Conservation (phyloP, 164 flowering plant species). For the Saururus chinensis region DNA sequence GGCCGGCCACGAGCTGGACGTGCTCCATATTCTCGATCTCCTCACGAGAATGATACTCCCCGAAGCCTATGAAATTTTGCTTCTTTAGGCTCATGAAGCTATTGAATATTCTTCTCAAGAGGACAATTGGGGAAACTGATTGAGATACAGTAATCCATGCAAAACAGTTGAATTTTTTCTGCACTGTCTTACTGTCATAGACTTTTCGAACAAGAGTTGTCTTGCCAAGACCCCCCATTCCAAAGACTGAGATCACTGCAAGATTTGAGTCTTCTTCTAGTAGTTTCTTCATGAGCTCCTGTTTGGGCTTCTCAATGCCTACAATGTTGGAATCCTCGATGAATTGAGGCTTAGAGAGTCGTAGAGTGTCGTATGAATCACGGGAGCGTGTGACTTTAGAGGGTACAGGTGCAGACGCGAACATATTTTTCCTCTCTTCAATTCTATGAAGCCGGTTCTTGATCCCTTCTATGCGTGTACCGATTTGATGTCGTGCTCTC, state of each 20-base stretch:
- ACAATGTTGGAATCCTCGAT: background rate
- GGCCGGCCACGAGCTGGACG: background rate
- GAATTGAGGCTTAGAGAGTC: background rate
- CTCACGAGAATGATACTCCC: no score
- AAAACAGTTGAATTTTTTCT: background rate
- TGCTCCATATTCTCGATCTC: background rate
- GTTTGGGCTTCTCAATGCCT: background rate
- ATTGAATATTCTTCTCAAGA: background rate
- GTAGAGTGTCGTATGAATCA: background rate
- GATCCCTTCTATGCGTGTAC: background rate
- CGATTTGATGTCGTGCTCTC: background rate
- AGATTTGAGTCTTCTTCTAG: background rate
- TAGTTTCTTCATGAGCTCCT: background rate
- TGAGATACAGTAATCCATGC: background rate
- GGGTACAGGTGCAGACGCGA: background rate
- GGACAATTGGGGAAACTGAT: background rate
- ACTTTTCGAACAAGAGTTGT: background rate
- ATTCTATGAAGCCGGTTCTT: background rate
- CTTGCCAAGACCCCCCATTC: background rate
- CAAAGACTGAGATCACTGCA: background rate
- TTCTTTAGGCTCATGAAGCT: background rate
- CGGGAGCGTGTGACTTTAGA: background rate
- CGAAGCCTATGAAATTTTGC: background rate
- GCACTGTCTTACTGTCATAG: background rate
- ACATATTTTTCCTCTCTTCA: no score